These are phyloP conservation scores for Erysimum cheiranthoides DNA, from an alignment of 345 rosid genomes.

Conservation along the genomic window DNA sequence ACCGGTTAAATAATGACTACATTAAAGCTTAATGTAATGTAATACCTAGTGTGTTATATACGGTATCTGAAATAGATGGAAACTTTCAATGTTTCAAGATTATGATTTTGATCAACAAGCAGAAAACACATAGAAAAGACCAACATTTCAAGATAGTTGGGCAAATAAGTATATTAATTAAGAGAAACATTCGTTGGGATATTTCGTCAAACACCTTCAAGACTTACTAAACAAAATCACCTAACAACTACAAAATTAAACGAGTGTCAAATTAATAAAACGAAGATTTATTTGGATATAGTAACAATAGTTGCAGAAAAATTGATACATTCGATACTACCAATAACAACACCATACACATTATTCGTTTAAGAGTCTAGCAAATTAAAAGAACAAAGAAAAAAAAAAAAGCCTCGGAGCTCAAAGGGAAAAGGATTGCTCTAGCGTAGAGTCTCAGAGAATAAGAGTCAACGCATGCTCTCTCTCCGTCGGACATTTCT, in stretches of 20 bases:
- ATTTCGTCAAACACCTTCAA: too few species aligned
- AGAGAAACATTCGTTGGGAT: too few species aligned
- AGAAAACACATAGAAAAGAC: too few species aligned
- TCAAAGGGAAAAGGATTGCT: constrained; percentile 8
- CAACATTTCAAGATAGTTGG: too few species aligned
- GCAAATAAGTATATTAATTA: too few species aligned
- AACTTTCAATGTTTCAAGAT: too few species aligned
- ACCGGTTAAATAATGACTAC: too few species aligned
- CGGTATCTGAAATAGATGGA: not conserved
- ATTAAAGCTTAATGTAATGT: too few species aligned
- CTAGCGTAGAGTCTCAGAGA: not conserved
- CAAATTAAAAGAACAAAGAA: not conserved
- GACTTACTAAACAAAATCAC: too few species aligned
- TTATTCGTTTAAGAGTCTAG: constrained; percentile 11
- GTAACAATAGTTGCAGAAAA: not conserved
- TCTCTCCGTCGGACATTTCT: constrained; percentile 79
- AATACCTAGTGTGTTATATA: not conserved
- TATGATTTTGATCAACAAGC: too few species aligned
- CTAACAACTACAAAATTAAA: too few species aligned
- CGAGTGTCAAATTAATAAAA: not conserved
- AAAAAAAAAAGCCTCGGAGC: not conserved
- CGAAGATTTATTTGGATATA: not conserved
- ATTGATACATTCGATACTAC: not conserved
- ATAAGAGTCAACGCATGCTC: constrained; percentile 46
- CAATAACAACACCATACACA: constrained; percentile 26